Evolutionary conservation across 176 grass and related monocot species (phyloP).

Genomic region (barley (Hordeum vulgare)): MorexV3_pseudomolecules_assembly NC_058522.1:571754165-571754664

Average conservation of each 20-base stretch:
- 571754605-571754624: slow-evolving; percentile 5
- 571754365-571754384: slow-evolving; percentile 38
- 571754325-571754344: background rate
- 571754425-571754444: slow-evolving; percentile 75
- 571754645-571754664: background rate
- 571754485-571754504: background rate
- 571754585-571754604: slow-evolving; percentile 69
- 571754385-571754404: slow-evolving; percentile 16
- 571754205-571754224: background rate
- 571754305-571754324: background rate
- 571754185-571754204: background rate
- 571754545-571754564: slow-evolving; percentile 69
- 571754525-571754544: slow-evolving; percentile 6
- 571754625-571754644: slow-evolving; percentile 1
- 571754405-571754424: slow-evolving; percentile 49
- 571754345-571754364: background rate
- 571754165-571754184: background rate
- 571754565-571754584: slow-evolving; percentile 60
- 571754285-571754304: background rate
- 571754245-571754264: background rate
- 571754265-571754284: background rate
- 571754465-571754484: background rate
- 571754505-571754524: background rate
- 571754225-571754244: background rate
- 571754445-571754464: slow-evolving; percentile 36